Conservation (phyloP, 345 rosid genomes). For the Citrus sp. region DNA sequence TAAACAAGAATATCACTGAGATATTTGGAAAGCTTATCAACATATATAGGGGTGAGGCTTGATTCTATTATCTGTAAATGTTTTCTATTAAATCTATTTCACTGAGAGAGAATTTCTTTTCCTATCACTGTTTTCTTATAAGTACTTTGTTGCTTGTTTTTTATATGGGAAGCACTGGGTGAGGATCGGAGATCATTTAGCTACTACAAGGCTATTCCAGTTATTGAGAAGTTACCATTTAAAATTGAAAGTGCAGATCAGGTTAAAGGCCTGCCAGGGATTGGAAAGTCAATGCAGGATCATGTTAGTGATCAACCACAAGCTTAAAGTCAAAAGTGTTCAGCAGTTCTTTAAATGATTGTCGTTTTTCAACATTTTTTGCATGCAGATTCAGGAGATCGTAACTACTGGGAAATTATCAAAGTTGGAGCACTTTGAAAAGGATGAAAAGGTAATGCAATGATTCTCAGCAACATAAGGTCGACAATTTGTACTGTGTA, state of each 20-base stretch:
- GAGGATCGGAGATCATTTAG: slow-evolving; percentile 94
- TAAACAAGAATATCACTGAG: slow-evolving; percentile 74
- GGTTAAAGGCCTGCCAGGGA: slow-evolving; percentile 77
- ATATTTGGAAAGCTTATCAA: slow-evolving; percentile 88
- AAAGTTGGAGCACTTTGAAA: slow-evolving; percentile 93
- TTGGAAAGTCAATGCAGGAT: slow-evolving; percentile 94
- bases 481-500: background rate
- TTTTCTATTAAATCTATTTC: background rate
- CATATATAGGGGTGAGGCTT: slow-evolving; percentile 69
- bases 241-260: slow-evolving; percentile 82
- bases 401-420: slow-evolving; percentile 78
- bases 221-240: slow-evolving; percentile 81
- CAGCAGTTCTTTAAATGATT: slow-evolving; percentile 8
- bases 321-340: background rate
- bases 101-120: background rate
- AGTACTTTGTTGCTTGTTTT: slow-evolving; percentile 13
- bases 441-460: slow-evolving; percentile 77
- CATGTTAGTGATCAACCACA: slow-evolving; percentile 58
- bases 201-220: slow-evolving; percentile 86
- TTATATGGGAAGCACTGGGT: slow-evolving; percentile 66
- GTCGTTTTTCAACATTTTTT: background rate
- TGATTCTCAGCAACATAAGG: background rate
- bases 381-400: slow-evolving; percentile 88
- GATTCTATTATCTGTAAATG: background rate
- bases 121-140: background rate